Conservation (phyloP, 2,329 filamentous ascomycete genomes). For the Trichoderma sp. region DNA sequence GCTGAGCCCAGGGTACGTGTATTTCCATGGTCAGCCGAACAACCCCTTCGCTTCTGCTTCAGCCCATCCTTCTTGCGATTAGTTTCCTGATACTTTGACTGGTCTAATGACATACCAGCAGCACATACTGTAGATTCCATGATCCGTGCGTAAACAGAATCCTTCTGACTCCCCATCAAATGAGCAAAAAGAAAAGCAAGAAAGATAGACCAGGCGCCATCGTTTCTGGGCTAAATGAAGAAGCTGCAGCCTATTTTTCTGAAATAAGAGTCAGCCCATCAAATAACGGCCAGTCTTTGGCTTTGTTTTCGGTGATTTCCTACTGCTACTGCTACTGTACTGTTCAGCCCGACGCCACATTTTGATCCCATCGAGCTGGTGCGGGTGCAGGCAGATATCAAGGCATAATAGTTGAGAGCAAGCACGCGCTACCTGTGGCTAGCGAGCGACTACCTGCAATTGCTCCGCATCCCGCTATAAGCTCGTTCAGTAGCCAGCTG, state of each 20-base stretch:
- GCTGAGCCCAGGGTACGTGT: not conserved
- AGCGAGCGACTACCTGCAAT: not conserved
- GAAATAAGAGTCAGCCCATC: not conserved
- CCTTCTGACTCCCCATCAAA: not conserved
- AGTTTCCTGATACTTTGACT: not conserved
- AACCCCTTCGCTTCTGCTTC: not conserved
- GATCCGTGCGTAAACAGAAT: not conserved
- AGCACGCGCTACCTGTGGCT: not conserved
- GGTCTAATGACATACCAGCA: not conserved
- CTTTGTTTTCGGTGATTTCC: not conserved
- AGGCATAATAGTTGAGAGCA: not conserved
- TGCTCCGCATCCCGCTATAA: not conserved
- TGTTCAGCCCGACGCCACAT: not conserved
- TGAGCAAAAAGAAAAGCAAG: not conserved
- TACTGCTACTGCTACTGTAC: too few relatives aligned
- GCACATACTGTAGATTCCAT: not conserved
- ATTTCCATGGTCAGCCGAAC: not conserved
- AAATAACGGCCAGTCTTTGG: not conserved
- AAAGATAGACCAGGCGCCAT: not conserved
- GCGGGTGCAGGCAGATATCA: not conserved
- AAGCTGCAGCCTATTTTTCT: not conserved
- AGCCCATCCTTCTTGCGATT: not conserved
- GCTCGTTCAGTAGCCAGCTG: not conserved
- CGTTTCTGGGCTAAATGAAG: not conserved
- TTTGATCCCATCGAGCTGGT: not conserved